These are phyloP conservation scores for Annona cherimola DNA, from an alignment of 164 flowering plant species.

Conservation along the genomic window DNA sequence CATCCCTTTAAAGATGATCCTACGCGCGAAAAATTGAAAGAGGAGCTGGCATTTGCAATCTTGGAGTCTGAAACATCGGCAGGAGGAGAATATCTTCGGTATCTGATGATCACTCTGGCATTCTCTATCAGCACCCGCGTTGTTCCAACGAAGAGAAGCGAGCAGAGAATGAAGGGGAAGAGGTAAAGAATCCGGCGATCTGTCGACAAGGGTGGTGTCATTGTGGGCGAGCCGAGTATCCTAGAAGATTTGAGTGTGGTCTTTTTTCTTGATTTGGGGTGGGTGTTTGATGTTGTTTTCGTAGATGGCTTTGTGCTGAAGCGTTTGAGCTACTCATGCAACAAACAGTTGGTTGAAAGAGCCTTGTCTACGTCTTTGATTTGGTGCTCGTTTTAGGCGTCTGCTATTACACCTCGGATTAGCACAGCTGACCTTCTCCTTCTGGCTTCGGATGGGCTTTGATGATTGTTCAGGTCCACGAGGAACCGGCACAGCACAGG, in stretches of 20 bases:
- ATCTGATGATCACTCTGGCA: slow-evolving; percentile 15
- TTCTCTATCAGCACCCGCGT: slow-evolving; percentile 34
- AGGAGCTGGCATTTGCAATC: neutral
- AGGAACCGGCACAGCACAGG: no score
- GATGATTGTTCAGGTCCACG: neutral
- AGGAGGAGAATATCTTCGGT: slow-evolving; percentile 7
- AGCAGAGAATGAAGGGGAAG: slow-evolving; percentile 41
- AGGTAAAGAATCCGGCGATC: slow-evolving; percentile 36
- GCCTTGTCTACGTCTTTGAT: neutral
- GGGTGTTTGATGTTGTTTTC: neutral
- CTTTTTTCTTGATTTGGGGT: neutral
- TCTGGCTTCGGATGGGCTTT: neutral
- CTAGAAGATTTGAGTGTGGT: neutral
- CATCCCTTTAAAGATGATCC: slow-evolving; percentile 37
- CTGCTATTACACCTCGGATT: neutral
- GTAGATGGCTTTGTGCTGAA: neutral
- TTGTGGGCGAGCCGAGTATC: neutral
- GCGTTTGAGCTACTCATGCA: neutral
- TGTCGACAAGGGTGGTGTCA: slow-evolving; percentile 16
- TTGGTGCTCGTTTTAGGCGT: neutral
- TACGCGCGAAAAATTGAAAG: slow-evolving; percentile 20
- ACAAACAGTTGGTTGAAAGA: neutral
- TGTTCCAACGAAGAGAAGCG: slow-evolving; percentile 42
- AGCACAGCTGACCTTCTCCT: neutral
- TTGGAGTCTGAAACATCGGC: neutral